Evolutionary conservation across 2,329 filamentous ascomycete species (phyloP).

Genomic region (Paracorniculantispora psalliotae): DNA sequence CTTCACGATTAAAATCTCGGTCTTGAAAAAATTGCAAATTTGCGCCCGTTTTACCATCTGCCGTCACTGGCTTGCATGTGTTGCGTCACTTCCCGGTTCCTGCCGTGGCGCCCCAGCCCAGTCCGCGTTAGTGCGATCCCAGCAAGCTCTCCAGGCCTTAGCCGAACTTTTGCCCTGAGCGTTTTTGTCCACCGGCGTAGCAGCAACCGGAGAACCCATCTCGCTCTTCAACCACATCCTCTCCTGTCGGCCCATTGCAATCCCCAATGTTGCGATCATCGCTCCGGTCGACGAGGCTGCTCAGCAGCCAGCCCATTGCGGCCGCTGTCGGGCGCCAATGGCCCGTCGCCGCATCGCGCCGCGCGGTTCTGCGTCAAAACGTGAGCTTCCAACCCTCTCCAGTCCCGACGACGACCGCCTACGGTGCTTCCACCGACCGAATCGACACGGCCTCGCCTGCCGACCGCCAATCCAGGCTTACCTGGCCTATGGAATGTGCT

Average conservation of each 20-base stretch:
- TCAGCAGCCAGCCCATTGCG: constrained; percentile 50
- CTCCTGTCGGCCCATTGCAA: constrained; percentile 40
- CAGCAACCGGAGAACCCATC: constrained; percentile 20
- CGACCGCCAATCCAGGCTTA: no score
- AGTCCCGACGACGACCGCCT: neutral
- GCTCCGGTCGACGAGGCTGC: constrained; percentile 58
- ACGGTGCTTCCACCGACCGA: neutral
- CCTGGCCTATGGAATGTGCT: neutral
- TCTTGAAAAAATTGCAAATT: neutral
- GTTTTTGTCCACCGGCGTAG: constrained; percentile 33
- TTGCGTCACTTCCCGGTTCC: constrained; percentile 34
- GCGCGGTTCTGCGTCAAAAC: constrained; percentile 20
- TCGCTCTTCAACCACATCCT: constrained; percentile 23
- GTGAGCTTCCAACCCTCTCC: constrained; percentile 3
- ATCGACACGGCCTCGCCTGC: neutral
- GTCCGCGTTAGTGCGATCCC: constrained; percentile 18
- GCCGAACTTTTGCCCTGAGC: constrained; percentile 42
- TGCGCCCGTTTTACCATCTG: neutral
- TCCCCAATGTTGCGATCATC: constrained; percentile 64
- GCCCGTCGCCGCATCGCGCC: constrained; percentile 38
- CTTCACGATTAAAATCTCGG: neutral
- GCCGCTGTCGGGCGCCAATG: constrained; percentile 55
- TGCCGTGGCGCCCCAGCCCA: constrained; percentile 23
- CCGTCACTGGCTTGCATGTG: neutral
- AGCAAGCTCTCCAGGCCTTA: no score